These are phyloP conservation scores for Psilocybe sp. DNA, from an alignment of 768 basidiomycete species.

Conservation along the genomic window DNA sequence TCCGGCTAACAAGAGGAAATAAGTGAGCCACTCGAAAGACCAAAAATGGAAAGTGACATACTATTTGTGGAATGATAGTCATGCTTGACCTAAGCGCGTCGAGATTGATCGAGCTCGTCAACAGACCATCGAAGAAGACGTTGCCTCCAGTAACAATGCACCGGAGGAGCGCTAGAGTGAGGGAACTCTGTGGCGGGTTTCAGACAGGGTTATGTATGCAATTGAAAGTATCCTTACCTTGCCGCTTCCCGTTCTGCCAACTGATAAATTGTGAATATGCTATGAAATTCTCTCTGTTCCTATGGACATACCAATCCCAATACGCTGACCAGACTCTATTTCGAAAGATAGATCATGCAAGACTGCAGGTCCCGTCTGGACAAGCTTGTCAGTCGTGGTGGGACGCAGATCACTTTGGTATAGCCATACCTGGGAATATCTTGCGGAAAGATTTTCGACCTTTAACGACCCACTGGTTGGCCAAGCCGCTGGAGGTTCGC, in stretches of 20 bases:
- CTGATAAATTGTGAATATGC: constrained; percentile 18
- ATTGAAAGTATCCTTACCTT: constrained; percentile 25
- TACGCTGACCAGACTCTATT: constrained; percentile 51
- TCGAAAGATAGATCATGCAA: constrained; percentile 48
- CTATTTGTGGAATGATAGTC: constrained; percentile 59
- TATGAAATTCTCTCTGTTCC: too few species aligned
- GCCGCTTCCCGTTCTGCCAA: constrained; percentile 43
- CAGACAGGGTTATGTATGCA: neutral
- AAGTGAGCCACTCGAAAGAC: constrained; percentile 24
- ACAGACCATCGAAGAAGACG: constrained; percentile 55
- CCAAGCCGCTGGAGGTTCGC: constrained; percentile 56
- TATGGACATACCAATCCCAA: constrained; percentile 35
- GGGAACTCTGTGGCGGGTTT: constrained; percentile 39
- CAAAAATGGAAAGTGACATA: constrained; percentile 14
- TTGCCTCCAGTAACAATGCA: constrained; percentile 55
- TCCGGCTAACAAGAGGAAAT: constrained; percentile 20
- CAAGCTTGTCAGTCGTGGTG: neutral
- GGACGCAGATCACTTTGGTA: too few species aligned
- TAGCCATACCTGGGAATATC: constrained; percentile 34
- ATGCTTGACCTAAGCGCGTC: constrained; percentile 55
- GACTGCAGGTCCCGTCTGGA: constrained; percentile 37
- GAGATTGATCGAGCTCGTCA: constrained; percentile 49
- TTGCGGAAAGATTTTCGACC: constrained; percentile 48
- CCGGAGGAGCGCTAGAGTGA: constrained; percentile 43
- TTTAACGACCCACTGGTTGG: constrained; percentile 49